phyloP scores from a whole-genome alignment of 2,329 filamentous ascomycete species.

The Chaetothyriales sp. region DNA sequence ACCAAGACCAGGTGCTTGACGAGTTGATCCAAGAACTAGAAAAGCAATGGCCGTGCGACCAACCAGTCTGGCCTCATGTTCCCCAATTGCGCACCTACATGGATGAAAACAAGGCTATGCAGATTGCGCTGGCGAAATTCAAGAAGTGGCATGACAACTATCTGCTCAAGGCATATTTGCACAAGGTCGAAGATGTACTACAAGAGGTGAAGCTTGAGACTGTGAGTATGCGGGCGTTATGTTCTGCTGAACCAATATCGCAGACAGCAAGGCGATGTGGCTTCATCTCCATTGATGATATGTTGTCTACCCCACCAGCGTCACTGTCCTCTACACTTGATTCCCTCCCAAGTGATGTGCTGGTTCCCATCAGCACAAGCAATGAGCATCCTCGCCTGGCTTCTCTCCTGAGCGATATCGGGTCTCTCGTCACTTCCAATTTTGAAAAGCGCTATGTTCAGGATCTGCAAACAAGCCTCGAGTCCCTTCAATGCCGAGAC shows the following conservation, averaged over 20 bases:
- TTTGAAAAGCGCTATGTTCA: background rate
- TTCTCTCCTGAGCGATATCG: background rate
- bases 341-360: background rate
- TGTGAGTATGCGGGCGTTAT: background rate
- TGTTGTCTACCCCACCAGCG: background rate
- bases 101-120: slow-evolving; percentile 1
- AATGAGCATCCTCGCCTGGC: background rate
- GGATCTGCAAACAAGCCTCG: background rate
- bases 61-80: background rate
- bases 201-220: background rate
- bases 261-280: background rate
- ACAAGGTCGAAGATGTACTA: slow-evolving; percentile 4
- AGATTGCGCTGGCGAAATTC: slow-evolving; percentile 1
- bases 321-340: background rate
- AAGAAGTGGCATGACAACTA: slow-evolving; percentile 11
- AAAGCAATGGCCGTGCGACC: slow-evolving; percentile 1
- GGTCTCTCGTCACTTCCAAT: background rate
- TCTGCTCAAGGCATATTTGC: slow-evolving; percentile 5
- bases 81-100: slow-evolving; percentile 1
- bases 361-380: background rate
- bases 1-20: background rate
- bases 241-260: background rate
- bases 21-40: slow-evolving; percentile 1
- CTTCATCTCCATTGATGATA: background rate
- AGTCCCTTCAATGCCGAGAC: background rate